These are phyloP conservation scores for Auxenochlorella pyrenoidosa DNA, from an alignment of 139 green algal genomes.

Conservation along the genomic window DNA sequence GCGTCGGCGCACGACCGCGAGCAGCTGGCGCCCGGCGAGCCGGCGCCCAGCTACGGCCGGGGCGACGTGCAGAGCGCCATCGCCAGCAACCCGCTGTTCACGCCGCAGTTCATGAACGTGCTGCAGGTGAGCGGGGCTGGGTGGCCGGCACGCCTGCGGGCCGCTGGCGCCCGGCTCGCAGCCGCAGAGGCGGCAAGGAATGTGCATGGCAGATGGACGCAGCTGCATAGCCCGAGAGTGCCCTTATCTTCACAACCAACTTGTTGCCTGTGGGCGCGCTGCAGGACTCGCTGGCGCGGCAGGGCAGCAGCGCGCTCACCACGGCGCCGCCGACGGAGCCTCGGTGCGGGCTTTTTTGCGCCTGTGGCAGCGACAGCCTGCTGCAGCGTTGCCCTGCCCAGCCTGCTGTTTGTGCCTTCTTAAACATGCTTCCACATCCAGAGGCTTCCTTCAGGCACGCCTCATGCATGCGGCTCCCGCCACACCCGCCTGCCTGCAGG, in stretches of 20 bases:
- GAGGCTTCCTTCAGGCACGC: not conserved
- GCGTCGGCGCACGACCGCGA: not conserved
- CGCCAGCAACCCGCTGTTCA: conserved; percentile 30
- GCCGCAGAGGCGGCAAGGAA: no score
- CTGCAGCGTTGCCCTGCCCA: not conserved
- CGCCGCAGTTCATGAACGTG: conserved; percentile 27
- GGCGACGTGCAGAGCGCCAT: conserved; percentile 4
- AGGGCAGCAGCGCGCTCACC: conserved; percentile 38
- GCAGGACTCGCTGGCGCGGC: conserved; percentile 31
- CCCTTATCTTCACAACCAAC: no score
- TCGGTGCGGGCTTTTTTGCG: not conserved
- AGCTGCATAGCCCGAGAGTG: no score
- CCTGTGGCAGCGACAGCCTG: not conserved
- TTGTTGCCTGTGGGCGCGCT: not conserved
- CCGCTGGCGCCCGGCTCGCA: not conserved
- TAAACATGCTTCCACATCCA: not conserved
- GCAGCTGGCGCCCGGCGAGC: not conserved
- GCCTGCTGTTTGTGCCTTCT: not conserved
- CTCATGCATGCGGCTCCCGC: not conserved
- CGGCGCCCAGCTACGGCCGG: not conserved
- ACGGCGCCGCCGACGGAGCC: not conserved
- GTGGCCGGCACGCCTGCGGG: no score
- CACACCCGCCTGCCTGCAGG: not conserved
- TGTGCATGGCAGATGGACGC: no score
- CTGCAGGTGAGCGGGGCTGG: not conserved